Evolutionary conservation across 257 asterid genomes (phyloP).

Genomic region (Eustoma russellianum): DNA sequence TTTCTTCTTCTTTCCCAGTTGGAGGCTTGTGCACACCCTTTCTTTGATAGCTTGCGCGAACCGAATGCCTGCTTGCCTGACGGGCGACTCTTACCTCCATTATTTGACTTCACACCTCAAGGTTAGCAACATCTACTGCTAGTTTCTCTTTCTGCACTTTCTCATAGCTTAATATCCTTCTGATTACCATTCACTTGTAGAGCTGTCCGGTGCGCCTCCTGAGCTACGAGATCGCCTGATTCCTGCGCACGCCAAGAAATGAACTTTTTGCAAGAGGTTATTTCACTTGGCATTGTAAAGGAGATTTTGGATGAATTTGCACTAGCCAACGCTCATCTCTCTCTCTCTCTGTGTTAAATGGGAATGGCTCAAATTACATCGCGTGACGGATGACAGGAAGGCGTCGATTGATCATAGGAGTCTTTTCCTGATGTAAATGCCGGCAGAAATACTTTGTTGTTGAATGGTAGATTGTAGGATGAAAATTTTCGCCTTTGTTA

Average conservation of each 20-base stretch:
- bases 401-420: too few species aligned
- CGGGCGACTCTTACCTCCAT: conserved; percentile 67
- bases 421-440: neutral
- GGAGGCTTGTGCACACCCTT: conserved; percentile 95
- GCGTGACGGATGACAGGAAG: too few species aligned
- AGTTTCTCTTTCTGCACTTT: too few species aligned
- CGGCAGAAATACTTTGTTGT: neutral
- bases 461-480: conserved; percentile 2
- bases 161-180: too few species aligned
- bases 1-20: conserved; percentile 32
- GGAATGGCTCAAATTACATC: too few species aligned
- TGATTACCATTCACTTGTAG: conserved; percentile 11
- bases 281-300: conserved; percentile 17
- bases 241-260: conserved; percentile 23
- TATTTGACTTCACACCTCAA: conserved; percentile 68
- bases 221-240: conserved; percentile 36
- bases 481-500: conserved; percentile 5
- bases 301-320: conserved; percentile 16
- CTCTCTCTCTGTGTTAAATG: too few species aligned
- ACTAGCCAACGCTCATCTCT: neutral
- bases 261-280: conserved; percentile 1
- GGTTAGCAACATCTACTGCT: too few species aligned
- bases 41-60: conserved; percentile 63
- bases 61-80: conserved; percentile 64
- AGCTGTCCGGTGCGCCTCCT: conserved; percentile 34